Evolutionary conservation across 2,329 filamentous ascomycete genomes (phyloP).

Genomic region (Penicillium nordicum): DNA sequence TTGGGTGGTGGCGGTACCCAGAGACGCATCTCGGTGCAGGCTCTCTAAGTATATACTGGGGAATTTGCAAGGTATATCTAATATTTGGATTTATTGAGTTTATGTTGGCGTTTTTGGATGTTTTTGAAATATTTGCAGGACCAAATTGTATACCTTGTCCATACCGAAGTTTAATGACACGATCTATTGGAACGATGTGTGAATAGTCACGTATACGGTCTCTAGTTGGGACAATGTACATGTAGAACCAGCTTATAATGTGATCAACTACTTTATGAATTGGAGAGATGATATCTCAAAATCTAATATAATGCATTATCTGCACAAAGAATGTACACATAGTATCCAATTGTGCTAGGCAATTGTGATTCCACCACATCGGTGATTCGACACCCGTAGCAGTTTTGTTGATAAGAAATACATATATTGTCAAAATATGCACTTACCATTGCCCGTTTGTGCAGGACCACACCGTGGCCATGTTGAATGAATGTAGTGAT

Average conservation of each 20-base stretch:
- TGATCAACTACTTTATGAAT: not conserved
- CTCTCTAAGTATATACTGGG: slow-evolving; percentile 9
- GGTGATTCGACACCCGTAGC: not conserved
- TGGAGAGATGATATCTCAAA: not conserved
- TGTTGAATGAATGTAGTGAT: not conserved
- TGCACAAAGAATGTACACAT: not conserved
- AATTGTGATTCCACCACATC: not conserved
- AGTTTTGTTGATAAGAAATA: not conserved
- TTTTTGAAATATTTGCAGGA: slow-evolving; percentile 2
- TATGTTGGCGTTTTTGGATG: slow-evolving; percentile 1
- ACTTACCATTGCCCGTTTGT: not conserved
- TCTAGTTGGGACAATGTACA: not conserved
- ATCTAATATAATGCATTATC: not conserved
- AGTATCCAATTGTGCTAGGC: not conserved
- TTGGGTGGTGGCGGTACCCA: slow-evolving; percentile 25
- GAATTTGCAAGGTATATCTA: not conserved
- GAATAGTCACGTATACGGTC: not conserved
- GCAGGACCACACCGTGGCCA: not conserved
- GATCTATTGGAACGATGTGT: not conserved
- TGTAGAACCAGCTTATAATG: not conserved
- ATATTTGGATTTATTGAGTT: not conserved
- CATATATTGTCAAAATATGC: not conserved
- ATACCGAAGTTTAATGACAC: not conserved
- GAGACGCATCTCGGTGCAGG: slow-evolving; percentile 26
- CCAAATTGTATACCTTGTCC: slow-evolving; percentile 6